Conservation (phyloP, 768 basidiomycete species). For the Lactifluus piperatus region DNA sequence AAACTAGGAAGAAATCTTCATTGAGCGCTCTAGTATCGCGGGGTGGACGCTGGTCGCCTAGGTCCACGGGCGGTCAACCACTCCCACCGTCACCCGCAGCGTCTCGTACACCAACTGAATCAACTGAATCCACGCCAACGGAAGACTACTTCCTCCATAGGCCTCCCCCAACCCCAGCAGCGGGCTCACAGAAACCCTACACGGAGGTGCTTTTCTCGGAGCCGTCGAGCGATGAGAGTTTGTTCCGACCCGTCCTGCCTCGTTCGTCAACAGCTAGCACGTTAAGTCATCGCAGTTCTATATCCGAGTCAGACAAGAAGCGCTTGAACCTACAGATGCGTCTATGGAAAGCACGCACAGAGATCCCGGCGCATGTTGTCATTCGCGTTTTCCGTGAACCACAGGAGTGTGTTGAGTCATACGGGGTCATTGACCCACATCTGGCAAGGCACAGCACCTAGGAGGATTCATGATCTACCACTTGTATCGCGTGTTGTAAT, state of each 20-base stretch:
- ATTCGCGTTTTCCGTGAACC: conserved; percentile 64
- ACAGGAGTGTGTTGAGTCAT: conserved; percentile 58
- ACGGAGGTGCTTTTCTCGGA: conserved; percentile 5
- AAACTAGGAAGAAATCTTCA: not conserved
- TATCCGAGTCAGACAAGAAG: conserved; percentile 48
- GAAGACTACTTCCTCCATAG: not conserved
- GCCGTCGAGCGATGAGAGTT: not conserved
- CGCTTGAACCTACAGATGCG: conserved; percentile 52
- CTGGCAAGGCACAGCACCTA: not conserved
- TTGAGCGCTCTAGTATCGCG: not conserved
- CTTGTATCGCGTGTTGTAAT: not conserved
- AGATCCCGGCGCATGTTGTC: conserved; percentile 47
- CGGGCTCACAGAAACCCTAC: not conserved
- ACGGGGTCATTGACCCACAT: conserved; percentile 27
- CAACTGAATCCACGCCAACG: not conserved
- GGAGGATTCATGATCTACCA: not conserved
- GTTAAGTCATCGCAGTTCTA: conserved; percentile 1
- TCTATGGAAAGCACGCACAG: conserved; percentile 50
- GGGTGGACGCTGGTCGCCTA: conserved; percentile 2
- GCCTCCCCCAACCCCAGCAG: not conserved
- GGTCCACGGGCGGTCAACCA: not conserved
- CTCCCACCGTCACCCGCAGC: not conserved
- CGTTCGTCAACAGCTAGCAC: not conserved
- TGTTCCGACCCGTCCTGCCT: not conserved
- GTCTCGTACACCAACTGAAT: conserved; percentile 1